Percentiles rank a stretch among this genome's conserved stretches.
These are phyloP conservation scores for Fusarium caatingaense DNA, from an alignment of 2,329 filamentous ascomycete genomes.

Conservation along the genomic window DNA sequence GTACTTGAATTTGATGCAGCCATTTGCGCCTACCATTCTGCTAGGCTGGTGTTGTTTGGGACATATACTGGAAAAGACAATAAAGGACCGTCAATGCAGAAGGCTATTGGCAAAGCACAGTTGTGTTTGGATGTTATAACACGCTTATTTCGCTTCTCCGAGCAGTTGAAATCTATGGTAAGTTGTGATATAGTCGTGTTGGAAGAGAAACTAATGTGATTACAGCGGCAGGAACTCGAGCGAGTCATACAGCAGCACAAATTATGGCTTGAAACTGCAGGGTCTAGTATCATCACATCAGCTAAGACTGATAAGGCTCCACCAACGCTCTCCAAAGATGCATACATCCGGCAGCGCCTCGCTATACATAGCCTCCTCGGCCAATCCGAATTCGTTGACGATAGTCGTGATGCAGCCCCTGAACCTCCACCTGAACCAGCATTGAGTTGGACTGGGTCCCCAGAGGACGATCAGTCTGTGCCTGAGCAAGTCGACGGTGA, in stretches of 20 bases:
- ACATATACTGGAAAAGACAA: conserved; percentile 43
- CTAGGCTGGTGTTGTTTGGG: conserved; percentile 53
- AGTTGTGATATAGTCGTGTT: accelerated
- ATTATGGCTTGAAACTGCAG: conserved; percentile 42
- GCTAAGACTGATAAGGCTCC: conserved; percentile 19
- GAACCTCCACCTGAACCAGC: conserved; percentile 35
- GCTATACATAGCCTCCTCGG: conserved; percentile 55
- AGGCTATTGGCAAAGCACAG: conserved; percentile 44
- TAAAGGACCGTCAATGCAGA: conserved; percentile 43
- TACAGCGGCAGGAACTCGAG: conserved; percentile 45
- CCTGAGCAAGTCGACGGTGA: conserved; percentile 28
- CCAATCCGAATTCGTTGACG: conserved; percentile 55
- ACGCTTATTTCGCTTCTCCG: conserved; percentile 46
- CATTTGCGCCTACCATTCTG: conserved; percentile 57
- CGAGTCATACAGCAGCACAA: conserved; percentile 43
- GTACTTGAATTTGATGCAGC: conserved; percentile 56
- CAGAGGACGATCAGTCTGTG: conserved; percentile 37
- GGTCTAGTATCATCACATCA: conserved; percentile 31
- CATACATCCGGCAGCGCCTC: conserved; percentile 47
- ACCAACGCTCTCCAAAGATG: conserved; percentile 38
- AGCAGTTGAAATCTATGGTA: conserved; percentile 46
- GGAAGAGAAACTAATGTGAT: not conserved
- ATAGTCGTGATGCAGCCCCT: conserved; percentile 50
- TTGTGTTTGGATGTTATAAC: conserved; percentile 43
- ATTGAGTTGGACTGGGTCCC: conserved; percentile 38